phyloP scores from a whole-genome alignment of 768 basidiomycete genomes.

The Suillus cothurnatus region DNA sequence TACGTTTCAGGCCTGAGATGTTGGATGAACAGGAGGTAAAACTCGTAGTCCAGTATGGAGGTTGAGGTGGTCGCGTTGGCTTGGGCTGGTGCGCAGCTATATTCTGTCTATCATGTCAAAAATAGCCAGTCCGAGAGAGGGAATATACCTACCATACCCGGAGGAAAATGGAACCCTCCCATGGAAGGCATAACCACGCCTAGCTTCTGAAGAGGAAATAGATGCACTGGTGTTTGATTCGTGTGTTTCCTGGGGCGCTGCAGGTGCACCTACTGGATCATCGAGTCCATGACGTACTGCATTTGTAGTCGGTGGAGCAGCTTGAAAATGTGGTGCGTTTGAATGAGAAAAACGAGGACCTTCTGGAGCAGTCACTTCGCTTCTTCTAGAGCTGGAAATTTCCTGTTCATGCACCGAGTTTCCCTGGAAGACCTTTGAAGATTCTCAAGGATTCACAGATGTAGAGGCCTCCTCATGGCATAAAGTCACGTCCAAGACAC shows the following conservation, averaged over 20 bases:
- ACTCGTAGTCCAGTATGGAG: constrained; percentile 12
- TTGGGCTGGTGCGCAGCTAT: constrained; percentile 15
- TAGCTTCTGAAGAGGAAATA: constrained; percentile 13
- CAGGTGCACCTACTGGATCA: not conserved
- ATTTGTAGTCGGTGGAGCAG: not conserved
- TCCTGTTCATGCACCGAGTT: not conserved
- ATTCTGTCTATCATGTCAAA: constrained; percentile 13
- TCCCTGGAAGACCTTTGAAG: not conserved
- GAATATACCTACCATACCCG: constrained; percentile 42
- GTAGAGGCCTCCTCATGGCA: no score
- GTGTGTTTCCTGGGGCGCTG: not conserved
- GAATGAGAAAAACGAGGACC: not conserved
- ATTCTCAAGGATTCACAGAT: not conserved
- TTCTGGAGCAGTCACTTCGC: not conserved
- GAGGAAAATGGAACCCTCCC: constrained; percentile 53
- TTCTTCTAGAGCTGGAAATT: not conserved
- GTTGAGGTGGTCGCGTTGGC: constrained; percentile 3
- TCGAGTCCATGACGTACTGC: not conserved
- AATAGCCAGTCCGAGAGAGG: not conserved
- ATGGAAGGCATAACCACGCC: constrained; percentile 39
- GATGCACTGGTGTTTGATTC: not conserved
- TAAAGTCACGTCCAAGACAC: constrained; percentile 9
- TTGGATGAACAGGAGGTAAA: constrained; percentile 12
- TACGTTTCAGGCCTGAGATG: constrained; percentile 33
- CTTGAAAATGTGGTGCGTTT: not conserved